A percentile compares a stretch with the other conserved stretches of the same genome.
Conservation (phyloP, 768 basidiomycete genomes). For the Pleurotus eryngii region DNA sequence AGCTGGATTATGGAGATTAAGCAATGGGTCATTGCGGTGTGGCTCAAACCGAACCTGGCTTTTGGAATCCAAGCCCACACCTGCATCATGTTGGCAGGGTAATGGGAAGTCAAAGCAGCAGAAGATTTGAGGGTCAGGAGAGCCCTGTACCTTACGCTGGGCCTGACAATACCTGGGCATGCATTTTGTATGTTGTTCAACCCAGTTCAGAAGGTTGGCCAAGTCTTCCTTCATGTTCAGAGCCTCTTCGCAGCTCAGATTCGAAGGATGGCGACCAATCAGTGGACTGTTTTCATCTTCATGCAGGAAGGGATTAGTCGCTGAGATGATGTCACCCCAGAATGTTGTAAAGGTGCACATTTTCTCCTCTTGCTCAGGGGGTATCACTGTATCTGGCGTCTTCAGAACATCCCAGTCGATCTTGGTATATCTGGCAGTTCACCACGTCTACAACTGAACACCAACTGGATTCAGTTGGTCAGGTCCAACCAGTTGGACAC, state of each 20-base stretch:
- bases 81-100: slow-evolving; percentile 1
- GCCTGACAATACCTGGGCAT: slow-evolving; percentile 20
- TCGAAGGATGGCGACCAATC: slow-evolving; percentile 10
- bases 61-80: too few species aligned
- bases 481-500: too few species aligned
- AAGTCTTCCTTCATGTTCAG: slow-evolving; percentile 21
- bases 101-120: slow-evolving; percentile 20
- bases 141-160: slow-evolving; percentile 14
- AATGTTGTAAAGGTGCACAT: too few species aligned
- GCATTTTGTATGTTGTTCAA: slow-evolving; percentile 22
- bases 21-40: slow-evolving; percentile 15
- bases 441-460: too few species aligned
- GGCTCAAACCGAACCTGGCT: too few species aligned
- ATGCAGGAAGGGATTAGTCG: slow-evolving; percentile 12
- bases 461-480: too few species aligned
- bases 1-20: slow-evolving; percentile 16
- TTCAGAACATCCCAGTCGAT: too few species aligned
- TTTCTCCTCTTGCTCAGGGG: too few species aligned
- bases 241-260: too few species aligned
- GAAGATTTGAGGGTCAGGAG: background rate
- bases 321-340: slow-evolving; percentile 2
- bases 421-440: too few species aligned
- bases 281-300: too few species aligned
- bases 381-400: too few species aligned
- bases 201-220: slow-evolving; percentile 17